These are phyloP conservation scores for Sporothrix luriei DNA, from an alignment of 2,329 filamentous ascomycete genomes.

Conservation along the genomic window DNA sequence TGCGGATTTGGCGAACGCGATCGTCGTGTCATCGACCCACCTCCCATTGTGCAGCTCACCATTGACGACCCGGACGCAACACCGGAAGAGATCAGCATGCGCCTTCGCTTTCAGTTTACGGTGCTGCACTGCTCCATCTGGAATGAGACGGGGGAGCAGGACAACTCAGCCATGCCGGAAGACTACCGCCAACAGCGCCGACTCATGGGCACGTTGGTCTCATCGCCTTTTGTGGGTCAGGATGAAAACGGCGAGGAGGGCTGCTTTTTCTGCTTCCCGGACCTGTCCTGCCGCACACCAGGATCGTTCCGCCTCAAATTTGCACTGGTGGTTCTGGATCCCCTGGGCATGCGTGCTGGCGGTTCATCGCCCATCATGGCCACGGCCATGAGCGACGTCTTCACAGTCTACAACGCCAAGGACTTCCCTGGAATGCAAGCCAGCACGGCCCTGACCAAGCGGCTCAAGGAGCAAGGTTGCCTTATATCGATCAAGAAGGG, in stretches of 20 bases:
- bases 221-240: constrained; percentile 73
- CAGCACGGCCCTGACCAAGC: constrained; percentile 72
- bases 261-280: constrained; percentile 84
- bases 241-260: constrained; percentile 74
- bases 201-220: constrained; percentile 77
- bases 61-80: constrained; percentile 61
- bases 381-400: constrained; percentile 66
- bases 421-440: constrained; percentile 84
- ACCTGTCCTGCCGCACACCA: constrained; percentile 76
- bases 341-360: constrained; percentile 58
- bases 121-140: constrained; percentile 78
- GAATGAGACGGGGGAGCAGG: constrained; percentile 66
- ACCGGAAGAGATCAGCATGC: constrained; percentile 55
- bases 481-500: constrained; percentile 87
- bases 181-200: constrained; percentile 72
- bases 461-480: constrained; percentile 76
- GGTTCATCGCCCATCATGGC: constrained; percentile 55
- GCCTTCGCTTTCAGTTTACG: constrained; percentile 64
- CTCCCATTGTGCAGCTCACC: constrained; percentile 75
- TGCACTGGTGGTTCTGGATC: constrained; percentile 71
- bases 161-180: constrained; percentile 71
- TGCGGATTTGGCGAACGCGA: constrained; percentile 84
- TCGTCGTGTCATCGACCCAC: constrained; percentile 78
- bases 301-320: constrained; percentile 76
- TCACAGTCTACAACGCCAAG: constrained; percentile 80